phyloP scores from a whole-genome alignment of 1,284 basidiomycete genomes.

The Ganoderma multipileum region DNA sequence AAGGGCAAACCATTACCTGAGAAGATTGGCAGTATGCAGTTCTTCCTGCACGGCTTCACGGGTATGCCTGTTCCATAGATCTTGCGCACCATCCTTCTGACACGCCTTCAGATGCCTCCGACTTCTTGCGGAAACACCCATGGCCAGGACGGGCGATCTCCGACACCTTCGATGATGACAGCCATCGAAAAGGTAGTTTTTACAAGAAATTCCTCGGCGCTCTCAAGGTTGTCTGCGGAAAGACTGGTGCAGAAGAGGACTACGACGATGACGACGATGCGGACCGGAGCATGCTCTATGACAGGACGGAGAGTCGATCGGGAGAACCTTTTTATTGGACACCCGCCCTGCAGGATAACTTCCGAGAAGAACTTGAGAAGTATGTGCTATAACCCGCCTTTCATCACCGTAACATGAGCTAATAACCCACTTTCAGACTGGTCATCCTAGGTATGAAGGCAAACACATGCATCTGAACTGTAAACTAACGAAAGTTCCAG shows the following conservation, averaged over 20 bases:
- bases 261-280: conserved; percentile 71
- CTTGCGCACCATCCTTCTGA: background rate
- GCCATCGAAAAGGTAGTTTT: conserved; percentile 68
- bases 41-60: conserved; percentile 85
- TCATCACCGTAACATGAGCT: background rate
- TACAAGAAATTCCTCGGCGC: conserved; percentile 71
- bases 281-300: conserved; percentile 67
- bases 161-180: conserved; percentile 86
- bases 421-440: conserved; percentile 52
- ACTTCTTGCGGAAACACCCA: conserved; percentile 85
- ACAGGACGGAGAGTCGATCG: conserved; percentile 62
- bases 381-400: conserved; percentile 42
- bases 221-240: conserved; percentile 79
- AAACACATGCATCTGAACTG: background rate
- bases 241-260: conserved; percentile 76
- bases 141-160: conserved; percentile 87
- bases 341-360: conserved; percentile 75
- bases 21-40: conserved; percentile 92
- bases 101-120: conserved; percentile 72
- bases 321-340: conserved; percentile 83
- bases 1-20: conserved; percentile 83
- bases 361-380: conserved; percentile 90
- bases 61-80: conserved; percentile 49
- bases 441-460: conserved; percentile 72
- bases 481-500: conserved; percentile 43